Evolutionary conservation across 305 asterid genomes (phyloP), one percentile per base, ranked within the genome.

Genomic region (Fraxinus sp.): DNA sequence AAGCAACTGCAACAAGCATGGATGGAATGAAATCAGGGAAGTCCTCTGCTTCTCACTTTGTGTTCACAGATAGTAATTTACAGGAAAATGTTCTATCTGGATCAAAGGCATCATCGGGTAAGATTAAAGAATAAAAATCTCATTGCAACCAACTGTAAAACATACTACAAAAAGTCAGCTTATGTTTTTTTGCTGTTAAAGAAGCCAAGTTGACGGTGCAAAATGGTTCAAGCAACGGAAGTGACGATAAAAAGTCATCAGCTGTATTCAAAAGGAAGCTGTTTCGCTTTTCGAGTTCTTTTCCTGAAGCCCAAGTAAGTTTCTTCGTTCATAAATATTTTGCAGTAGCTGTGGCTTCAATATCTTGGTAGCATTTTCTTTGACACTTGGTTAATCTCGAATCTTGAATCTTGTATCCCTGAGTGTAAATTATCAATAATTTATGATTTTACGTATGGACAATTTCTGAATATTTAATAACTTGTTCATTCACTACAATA

Each of bases 271-370:
- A 86, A 75, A 95, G 97, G 82, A 94, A 86, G 87, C 88, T 83
- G 66, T 96, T 94, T 86, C 74, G 91, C 78, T 94, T 96, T 81
- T 93, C 98, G 77, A 82, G 83, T 86, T 90, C 95, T 37, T 96
- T 94, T 86, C 98, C 98, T 68, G 92, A 79, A 83, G 92, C 92
- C 82, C 95, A 91, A 91, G 99, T 94, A 89, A 89, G 91, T 80
- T 74, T 76, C 52, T 78, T 26, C 78, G 35, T 81, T 74, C 57
- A 77, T 82, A 24, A 68, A 5, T 68, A 28, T 28, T 71, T 71
- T 32, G 76, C 76, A 14, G 24, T 71, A 14, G 39, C 76, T 32
- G 24, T 32, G 44, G 76, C 24, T 71, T 71, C 76, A 71, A 14
- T 32, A 71, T 13, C 24, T 71, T 71, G 10, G 41, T 32, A 71